Conservation (phyloP, 352 stramenopile species). For the Phytophthora cryptogea region DNA sequence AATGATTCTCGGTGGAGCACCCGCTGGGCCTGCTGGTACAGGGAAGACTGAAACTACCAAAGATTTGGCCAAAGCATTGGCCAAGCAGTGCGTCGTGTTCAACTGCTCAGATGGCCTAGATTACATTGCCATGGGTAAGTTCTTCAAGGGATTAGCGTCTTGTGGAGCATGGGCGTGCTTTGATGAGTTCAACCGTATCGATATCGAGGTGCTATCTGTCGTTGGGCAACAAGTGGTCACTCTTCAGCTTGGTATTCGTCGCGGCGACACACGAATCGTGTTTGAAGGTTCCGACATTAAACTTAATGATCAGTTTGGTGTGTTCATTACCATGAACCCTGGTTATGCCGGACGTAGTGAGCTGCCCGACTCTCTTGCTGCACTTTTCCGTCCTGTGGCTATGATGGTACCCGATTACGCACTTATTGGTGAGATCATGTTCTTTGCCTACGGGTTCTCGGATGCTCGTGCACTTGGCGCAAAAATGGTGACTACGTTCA, state of each 20-base stretch:
- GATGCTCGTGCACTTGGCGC: conserved; percentile 49
- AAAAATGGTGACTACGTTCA: conserved; percentile 91
- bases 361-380: conserved; percentile 84
- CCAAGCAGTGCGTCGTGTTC: conserved; percentile 96
- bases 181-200: conserved; percentile 91
- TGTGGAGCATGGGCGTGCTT: conserved; percentile 94
- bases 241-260: conserved; percentile 87
- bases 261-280: conserved; percentile 84
- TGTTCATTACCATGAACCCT: conserved; percentile 94
- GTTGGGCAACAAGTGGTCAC: conserved; percentile 92
- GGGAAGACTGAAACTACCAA: conserved; percentile 97
- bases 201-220: conserved; percentile 89
- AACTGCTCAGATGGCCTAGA: conserved; percentile 94
- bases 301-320: conserved; percentile 90
- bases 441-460: conserved; percentile 87
- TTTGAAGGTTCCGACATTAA: conserved; percentile 96
- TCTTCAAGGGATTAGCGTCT: conserved; percentile 93
- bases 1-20: conserved; percentile 94
- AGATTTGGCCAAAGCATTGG: conserved; percentile 93
- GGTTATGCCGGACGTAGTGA: conserved; percentile 88
- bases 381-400: conserved; percentile 86
- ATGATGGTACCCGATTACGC: conserved; percentile 94
- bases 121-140: conserved; percentile 96
- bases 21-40: conserved; percentile 92
- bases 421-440: conserved; percentile 92